phyloP scores from a whole-genome alignment of 148 eudicot species.

The Fagopyrum tataricum region DNA sequence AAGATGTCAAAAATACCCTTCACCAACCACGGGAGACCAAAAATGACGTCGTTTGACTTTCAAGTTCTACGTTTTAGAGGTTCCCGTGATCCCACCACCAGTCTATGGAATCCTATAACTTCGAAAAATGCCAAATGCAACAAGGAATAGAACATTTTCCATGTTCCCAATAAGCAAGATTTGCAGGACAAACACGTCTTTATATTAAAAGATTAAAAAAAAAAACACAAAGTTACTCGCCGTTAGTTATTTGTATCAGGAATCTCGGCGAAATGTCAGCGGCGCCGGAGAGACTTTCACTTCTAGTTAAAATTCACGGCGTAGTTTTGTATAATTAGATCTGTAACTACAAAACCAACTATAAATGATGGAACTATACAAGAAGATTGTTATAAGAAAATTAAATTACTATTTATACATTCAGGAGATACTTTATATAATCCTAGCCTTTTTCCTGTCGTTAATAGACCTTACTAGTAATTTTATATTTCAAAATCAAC shows the following conservation, averaged over 20 bases:
- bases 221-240: too few species aligned
- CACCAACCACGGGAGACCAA: conserved; percentile 1
- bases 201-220: too few species aligned
- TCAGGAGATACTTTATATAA: not conserved
- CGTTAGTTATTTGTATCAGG: too few species aligned
- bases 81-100: not conserved
- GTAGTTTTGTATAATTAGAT: not conserved
- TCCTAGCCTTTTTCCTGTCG: not conserved
- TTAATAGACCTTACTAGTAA: not conserved
- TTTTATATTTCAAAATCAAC: too few species aligned
- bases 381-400: too few species aligned
- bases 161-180: not conserved
- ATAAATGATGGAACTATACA: not conserved
- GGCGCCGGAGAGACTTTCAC: not conserved
- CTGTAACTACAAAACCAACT: not conserved
- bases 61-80: not conserved
- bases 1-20: conserved; percentile 5
- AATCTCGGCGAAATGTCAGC: too few species aligned
- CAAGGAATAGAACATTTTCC: conserved; percentile 4
- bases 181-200: too few species aligned
- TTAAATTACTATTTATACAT: not conserved
- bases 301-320: not conserved
- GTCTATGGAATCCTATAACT: conserved; percentile 5
- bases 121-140: not conserved
- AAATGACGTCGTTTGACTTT: not conserved